Evolutionary conservation across 768 basidiomycete species (phyloP), one percentile per base, ranked within the genome.

Genomic region (Terana coerulea): DNA sequence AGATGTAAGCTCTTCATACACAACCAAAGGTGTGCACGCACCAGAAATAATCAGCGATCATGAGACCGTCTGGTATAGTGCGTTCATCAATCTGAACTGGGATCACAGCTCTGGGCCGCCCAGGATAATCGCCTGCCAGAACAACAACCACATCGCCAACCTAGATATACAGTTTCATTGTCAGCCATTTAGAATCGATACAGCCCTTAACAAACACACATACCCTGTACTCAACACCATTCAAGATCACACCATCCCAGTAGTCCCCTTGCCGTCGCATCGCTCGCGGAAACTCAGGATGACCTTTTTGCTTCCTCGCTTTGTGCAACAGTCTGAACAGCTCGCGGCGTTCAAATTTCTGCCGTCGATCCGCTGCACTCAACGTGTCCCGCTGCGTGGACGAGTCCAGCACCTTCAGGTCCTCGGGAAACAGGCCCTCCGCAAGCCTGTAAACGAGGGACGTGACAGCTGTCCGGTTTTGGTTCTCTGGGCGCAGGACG

Each of bases 21-120:
- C 6, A 11, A 24, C 31, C 37, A 19, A 44, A 15, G 3, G 15
- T 24, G 21, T 17, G 5, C 9, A 47, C 57, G 35, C 62, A 86
- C 87, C 88, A 90, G 59, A 87, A 89, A 58, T 78, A 83, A 48
- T 81, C 70, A 0, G 75, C 71, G 2, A 87, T 66, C 3, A 67
- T 73, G 72, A 74, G 15, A 69, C 61, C 2, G 53, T 30, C 2
- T 72, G 71, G 2, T 76, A 60, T 15, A 12, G 37, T 44, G 3
- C 30, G n/a, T 11, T 75, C 66, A 1, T 67, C 53, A 0, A 64
- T 14, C 61, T 34, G 67, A 54, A 12, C 51, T 54, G 1, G 75
- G 75, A 4, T 77, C 58, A 22, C 56, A 0, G 71, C 72, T 2
- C 71, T 59, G 2, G 55, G 37, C 8, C 72, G 65, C 1, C 67